Evolutionary conservation across 768 basidiomycete genomes (phyloP).

Genomic region (Cystobasidium ongulense): DNA sequence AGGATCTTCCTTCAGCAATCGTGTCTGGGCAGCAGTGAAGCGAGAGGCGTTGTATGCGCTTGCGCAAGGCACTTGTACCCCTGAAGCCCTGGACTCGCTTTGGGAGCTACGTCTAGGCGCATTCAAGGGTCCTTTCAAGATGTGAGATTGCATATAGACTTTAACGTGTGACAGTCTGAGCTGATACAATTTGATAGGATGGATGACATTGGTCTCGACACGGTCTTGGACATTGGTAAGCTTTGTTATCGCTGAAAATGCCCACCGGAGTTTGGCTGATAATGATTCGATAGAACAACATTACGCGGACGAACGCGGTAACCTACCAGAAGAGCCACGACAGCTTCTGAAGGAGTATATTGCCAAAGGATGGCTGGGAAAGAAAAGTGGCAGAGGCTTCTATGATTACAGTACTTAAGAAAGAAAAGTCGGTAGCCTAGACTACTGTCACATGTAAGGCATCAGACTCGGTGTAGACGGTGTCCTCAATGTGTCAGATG

Average conservation of each 20-base stretch:
- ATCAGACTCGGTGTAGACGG: background rate
- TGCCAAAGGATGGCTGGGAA: background rate
- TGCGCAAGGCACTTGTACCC: background rate
- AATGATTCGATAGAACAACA: background rate
- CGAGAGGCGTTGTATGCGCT: background rate
- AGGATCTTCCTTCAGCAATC: background rate
- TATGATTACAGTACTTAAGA: background rate
- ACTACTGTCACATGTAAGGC: background rate
- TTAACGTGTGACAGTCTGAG: background rate
- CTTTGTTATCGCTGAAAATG: background rate
- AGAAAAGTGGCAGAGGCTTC: background rate
- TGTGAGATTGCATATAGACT: background rate
- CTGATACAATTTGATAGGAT: background rate
- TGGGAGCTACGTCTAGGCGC: background rate
- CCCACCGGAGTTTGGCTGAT: background rate
- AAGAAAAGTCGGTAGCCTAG: background rate
- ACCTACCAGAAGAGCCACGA: background rate
- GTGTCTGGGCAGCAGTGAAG: background rate
- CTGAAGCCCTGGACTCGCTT: background rate
- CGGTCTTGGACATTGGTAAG: conserved; percentile 2
- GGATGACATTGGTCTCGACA: conserved; percentile 5
- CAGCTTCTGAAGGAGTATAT: background rate
- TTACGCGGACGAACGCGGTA: background rate
- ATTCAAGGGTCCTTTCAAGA: conserved; percentile 8
- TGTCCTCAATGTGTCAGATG: no score